Evolutionary conservation across 2,329 filamentous ascomycete genomes (phyloP).

Genomic region (Aspergillus jensenii): DNA sequence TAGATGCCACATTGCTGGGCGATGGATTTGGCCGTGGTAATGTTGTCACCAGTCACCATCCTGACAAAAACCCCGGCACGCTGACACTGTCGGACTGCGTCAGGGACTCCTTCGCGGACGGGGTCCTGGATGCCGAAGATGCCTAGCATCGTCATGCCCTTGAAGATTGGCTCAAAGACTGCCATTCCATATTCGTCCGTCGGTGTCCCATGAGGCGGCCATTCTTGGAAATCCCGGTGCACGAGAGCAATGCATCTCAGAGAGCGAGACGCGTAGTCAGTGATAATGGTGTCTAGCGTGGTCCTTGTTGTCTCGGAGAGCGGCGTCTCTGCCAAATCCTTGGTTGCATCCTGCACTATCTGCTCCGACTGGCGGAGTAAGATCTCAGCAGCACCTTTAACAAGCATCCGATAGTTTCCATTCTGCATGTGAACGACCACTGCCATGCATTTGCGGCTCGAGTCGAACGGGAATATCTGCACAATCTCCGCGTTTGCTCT

Average conservation of each 20-base stretch:
- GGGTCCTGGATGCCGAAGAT: conserved; percentile 82
- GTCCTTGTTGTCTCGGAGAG: conserved; percentile 55
- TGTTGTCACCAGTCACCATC: conserved; percentile 85
- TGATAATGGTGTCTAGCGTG: conserved; percentile 63
- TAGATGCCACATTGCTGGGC: conserved; percentile 77
- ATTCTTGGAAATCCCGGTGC: conserved; percentile 79
- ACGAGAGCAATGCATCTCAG: conserved; percentile 81
- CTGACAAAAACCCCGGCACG: conserved; percentile 74
- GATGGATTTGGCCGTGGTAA: conserved; percentile 75
- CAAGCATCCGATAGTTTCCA: conserved; percentile 57
- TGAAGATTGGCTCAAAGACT: conserved; percentile 66
- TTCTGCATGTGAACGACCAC: conserved; percentile 58
- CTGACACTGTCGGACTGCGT: conserved; percentile 72
- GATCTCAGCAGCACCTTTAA: conserved; percentile 57
- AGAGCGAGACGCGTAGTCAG: conserved; percentile 76
- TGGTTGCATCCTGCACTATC: conserved; percentile 61
- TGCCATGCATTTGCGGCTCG: conserved; percentile 68
- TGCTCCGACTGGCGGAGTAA: conserved; percentile 46
- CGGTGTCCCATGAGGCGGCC: conserved; percentile 70
- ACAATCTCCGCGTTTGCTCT: conserved; percentile 61
- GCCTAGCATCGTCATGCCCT: conserved; percentile 66
- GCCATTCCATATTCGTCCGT: conserved; percentile 60
- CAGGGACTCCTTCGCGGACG: conserved; percentile 69
- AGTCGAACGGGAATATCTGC: conserved; percentile 60
- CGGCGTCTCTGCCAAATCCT: conserved; percentile 52